These are phyloP conservation scores for Cinnamomum chago DNA, from an alignment of 164 flowering plant species.

Conservation along the genomic window DNA sequence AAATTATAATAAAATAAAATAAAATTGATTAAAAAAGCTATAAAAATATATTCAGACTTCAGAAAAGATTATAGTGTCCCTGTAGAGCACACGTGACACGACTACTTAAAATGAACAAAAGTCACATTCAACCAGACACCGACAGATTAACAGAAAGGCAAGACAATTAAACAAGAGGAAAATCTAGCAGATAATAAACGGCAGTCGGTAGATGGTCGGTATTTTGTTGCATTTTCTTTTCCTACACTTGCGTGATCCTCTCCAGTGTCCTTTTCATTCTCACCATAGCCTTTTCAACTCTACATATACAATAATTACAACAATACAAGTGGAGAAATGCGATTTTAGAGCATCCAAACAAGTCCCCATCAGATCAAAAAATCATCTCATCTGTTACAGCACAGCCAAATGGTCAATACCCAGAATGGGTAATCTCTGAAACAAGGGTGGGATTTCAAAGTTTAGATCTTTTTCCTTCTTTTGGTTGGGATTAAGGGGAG, in stretches of 20 bases:
- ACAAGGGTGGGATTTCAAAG: not conserved
- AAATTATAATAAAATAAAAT: too few relatives aligned
- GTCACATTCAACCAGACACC: not conserved
- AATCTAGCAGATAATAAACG: not conserved
- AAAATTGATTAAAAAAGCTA: too few relatives aligned
- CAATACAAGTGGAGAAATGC: not conserved
- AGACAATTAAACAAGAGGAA: not conserved
- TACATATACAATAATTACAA: not conserved
- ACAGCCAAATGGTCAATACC: not conserved
- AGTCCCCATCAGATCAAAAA: not conserved
- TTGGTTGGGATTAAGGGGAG: not conserved
- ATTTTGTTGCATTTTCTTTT: not conserved
- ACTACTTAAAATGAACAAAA: too few relatives aligned
- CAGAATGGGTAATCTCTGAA: not conserved
- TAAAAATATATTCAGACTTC: too few relatives aligned
- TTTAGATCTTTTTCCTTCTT: not conserved
- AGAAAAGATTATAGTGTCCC: not conserved
- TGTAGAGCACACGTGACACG: not conserved
- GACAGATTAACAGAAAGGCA: not conserved
- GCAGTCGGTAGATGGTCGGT: not conserved
- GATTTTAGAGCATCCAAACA: slow-evolving; percentile 3
- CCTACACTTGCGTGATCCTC: not conserved
- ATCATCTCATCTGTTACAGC: too few relatives aligned
- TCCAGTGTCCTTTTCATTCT: not conserved
- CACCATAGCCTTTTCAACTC: not conserved